Percentiles rank a stretch among this genome's conserved stretches.
Evolutionary conservation across 2,329 filamentous ascomycete species (phyloP).

Genomic region (Blumeria graminis): DNA sequence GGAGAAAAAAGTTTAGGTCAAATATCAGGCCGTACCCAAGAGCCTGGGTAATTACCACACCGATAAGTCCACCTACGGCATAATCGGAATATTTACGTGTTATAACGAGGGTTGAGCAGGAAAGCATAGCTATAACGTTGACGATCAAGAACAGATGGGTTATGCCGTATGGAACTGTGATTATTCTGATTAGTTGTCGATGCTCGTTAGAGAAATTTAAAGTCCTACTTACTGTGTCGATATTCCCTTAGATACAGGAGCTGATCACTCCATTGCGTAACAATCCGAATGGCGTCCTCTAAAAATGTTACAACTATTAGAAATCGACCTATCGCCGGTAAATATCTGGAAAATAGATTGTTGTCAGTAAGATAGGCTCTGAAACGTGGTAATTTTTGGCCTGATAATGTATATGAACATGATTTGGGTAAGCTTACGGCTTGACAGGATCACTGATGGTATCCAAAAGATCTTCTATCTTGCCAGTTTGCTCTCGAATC

Average conservation of each 20-base stretch:
- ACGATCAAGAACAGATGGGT: conserved; percentile 80
- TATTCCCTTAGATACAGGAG: conserved; percentile 81
- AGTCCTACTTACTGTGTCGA: conserved; percentile 46
- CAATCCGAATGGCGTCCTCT: conserved; percentile 83
- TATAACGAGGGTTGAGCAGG: conserved; percentile 70
- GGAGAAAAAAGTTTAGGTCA: conserved; percentile 98
- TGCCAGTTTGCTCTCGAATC: conserved; percentile 86
- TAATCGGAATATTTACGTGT: conserved; percentile 80
- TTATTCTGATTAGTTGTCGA: conserved; percentile 4
- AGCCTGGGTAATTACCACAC: conserved; percentile 76
- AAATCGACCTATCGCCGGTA: conserved; percentile 88
- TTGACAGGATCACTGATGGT: conserved; percentile 73
- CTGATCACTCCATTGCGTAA: conserved; percentile 95
- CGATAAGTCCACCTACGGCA: conserved; percentile 73
- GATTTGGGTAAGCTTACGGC: conserved; percentile 39
- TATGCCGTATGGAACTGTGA: conserved; percentile 56
- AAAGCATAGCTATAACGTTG: conserved; percentile 74
- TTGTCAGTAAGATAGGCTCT: conserved; percentile 5
- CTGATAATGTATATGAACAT: neutral
- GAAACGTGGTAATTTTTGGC: neutral
- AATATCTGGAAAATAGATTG: conserved; percentile 33
- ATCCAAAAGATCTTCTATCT: conserved; percentile 88
- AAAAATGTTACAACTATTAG: conserved; percentile 96
- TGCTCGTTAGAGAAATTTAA: neutral
- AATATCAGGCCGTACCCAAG: conserved; percentile 96